Base-by-base conservation (phyloP, 1,284 basidiomycete species). In the Rhodotorula mucilaginosa region DNA sequence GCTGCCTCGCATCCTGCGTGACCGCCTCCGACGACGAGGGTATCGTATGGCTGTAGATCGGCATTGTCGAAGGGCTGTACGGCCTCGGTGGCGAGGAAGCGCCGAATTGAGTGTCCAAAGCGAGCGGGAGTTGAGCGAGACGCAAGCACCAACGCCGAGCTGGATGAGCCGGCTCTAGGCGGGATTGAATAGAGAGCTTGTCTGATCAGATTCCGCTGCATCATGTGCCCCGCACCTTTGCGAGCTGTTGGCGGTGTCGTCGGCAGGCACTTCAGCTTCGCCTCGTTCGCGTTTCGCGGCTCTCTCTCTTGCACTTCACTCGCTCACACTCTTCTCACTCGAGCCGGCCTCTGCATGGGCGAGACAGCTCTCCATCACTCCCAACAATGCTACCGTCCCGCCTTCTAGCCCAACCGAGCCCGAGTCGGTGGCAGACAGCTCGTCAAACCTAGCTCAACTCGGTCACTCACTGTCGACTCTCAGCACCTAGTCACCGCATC, bases 1-100 rank as follows among this genome's bases (percentile, higher is more conserved):
- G 93, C 92, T 3, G 93, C 92, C 81, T 96, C 93, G 76, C 90
- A 92, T 1, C 92, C 92, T 46, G 93, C 93, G 83, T 95, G 92
- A 3, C 93, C 92, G 12, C 90, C 93, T n/a, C 92, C 93, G 74
- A 95, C 90, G 46, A 95, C 85, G 75, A 91, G 62, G 5, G 72
- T 74, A 54, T 69, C 64, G 58, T 64, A 74, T 12, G 69, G 34
- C n/a, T 48, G 29, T 7, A 49, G 58, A 10, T 63, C 71, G 18
- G 44, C 15, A 13, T 52, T 26, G 16, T 1, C 7, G n/a, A 12
- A 15, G 13, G 19, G 19, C 16, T 29, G 26, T 7, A 39, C 8
- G 10, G 49, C 51, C 23, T 54, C 52, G 5, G 71, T 65, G 5
- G 65, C 58, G 19, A 65, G 29, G 8, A 51, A 21, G 47, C 63